A percentile compares a stretch with the other conserved stretches of the same genome.
phyloP scores from a whole-genome alignment of 805 yeast genomes.

The Lachancea fermentati region DNA sequence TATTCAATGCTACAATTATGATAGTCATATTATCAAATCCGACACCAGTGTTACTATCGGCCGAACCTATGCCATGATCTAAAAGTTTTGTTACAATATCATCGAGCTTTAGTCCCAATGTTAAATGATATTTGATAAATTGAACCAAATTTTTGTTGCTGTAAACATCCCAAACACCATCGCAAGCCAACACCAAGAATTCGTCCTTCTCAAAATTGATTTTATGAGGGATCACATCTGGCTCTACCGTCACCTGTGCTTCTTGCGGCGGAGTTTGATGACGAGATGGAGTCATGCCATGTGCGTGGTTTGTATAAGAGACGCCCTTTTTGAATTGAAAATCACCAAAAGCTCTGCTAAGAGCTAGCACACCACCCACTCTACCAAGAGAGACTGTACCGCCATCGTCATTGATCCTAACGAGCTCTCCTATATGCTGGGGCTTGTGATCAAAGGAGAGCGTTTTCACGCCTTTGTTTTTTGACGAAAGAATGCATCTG shows the following conservation, averaged over 20 bases:
- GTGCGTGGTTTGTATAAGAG: constrained; percentile 34
- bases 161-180: constrained; percentile 77
- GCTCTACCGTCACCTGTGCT: constrained; percentile 74
- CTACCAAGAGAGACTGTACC: constrained; percentile 91
- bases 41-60: constrained; percentile 67
- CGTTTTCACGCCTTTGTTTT: constrained; percentile 50
- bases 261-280: constrained; percentile 48
- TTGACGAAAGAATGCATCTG: constrained; percentile 50
- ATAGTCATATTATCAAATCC: constrained; percentile 83
- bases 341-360: constrained; percentile 87
- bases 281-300: constrained; percentile 17
- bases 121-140: constrained; percentile 51
- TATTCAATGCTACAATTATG: constrained; percentile 59
- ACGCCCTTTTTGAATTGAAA: constrained; percentile 45
- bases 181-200: constrained; percentile 71
- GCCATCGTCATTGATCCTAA: constrained; percentile 88
- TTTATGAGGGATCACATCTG: constrained; percentile 61
- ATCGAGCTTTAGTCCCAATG: constrained; percentile 51
- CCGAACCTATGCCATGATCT: constrained; percentile 64
- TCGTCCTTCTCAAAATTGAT: constrained; percentile 45
- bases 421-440: constrained; percentile 86
- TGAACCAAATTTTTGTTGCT: constrained; percentile 50
- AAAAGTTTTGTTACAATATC: constrained; percentile 54
- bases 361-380: constrained; percentile 91
- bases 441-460: constrained; percentile 87